Base-by-base conservation (phyloP, 2,329 filamentous ascomycete genomes). In the Botrytis cinerea region DNA sequence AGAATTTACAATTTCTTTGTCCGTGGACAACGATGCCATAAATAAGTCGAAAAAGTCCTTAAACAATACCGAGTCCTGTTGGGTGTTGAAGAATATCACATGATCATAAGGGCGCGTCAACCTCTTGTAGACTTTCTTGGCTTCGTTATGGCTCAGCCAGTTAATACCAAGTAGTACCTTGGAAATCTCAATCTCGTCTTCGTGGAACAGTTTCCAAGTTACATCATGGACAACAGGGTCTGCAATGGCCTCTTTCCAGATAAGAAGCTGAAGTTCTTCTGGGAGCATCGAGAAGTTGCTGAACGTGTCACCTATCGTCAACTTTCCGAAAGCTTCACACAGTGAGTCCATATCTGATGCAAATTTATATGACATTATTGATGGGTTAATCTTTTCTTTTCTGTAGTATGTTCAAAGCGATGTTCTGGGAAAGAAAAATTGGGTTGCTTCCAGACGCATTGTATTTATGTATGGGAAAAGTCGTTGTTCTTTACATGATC, bases 161-260 rank as follows among this genome's bases (percentile, higher is more conserved):
- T 67, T 40, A 16, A 67, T 40, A 20, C 46, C 64, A 22, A 46
- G 48, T 28, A 51, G 22, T 28, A 67, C 9, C 46, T 51, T 46
- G 22, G 64, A 46, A 16, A 40, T 51, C n/a, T 40, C 5, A 16
- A 25, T 32, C 32, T 38, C 12, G 2, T 0, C 6, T 14, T 35
- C 0, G 16, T 38, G 3, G 8, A 1, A 7, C 4, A 38, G 1
- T 4, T 38, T 6, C 32, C 46, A 40, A 38, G 7, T 18, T 35
- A 38, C 4, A 28, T 67, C 32, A 18, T 67, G 46, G 22, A 51
- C 14, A 28, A 67, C 28, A 20, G 46, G 46, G 4, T 54, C 32
- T 20, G 46, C 46, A 32, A 67, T 67, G 32, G 46, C 46, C 46
- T 38, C 32, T 54, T 51, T 38, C 64, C 64, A 67, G 46, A 67